phyloP scores from a whole-genome alignment of 257 asterid species.

The Gynochthodes officinalis region DNA sequence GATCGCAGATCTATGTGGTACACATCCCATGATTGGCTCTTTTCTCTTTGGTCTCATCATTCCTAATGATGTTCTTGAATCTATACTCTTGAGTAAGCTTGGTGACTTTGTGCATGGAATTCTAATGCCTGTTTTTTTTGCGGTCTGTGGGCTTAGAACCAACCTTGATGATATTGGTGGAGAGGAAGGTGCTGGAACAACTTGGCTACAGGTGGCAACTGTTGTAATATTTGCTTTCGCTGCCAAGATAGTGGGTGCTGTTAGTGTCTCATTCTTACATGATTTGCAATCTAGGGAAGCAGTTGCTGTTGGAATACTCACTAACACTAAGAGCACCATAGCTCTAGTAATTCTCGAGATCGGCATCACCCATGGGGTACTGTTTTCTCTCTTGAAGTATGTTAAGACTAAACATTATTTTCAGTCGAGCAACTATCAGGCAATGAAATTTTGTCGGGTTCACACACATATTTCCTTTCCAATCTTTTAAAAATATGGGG shows the following conservation, averaged over 20 bases:
- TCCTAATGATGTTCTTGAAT: constrained; percentile 69
- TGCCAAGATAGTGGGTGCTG: constrained; percentile 49
- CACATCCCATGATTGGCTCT: constrained; percentile 94
- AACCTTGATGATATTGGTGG: constrained; percentile 32
- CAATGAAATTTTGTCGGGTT: not conserved
- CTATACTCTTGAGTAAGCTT: constrained; percentile 59
- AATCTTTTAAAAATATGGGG: not conserved
- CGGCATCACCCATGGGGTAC: constrained; percentile 74
- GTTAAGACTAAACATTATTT: not conserved
- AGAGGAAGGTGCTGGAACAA: not conserved
- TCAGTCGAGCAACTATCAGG: not conserved
- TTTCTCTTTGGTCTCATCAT: constrained; percentile 72
- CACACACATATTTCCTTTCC: not conserved
- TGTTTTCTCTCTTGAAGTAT: not conserved
- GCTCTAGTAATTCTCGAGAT: constrained; percentile 72
- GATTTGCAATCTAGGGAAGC: constrained; percentile 51
- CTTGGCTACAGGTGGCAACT: constrained; percentile 25
- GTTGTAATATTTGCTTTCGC: constrained; percentile 35
- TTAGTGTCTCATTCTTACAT: constrained; percentile 29
- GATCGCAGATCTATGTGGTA: constrained; percentile 61
- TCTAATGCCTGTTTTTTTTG: constrained; percentile 72
- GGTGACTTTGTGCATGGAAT: constrained; percentile 77
- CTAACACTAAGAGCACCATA: constrained; percentile 68
- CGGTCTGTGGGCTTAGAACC: constrained; percentile 74
- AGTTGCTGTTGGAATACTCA: constrained; percentile 54